Base-by-base conservation (phyloP, 768 basidiomycete species). In the Kwoniella botswanensis region DNA sequence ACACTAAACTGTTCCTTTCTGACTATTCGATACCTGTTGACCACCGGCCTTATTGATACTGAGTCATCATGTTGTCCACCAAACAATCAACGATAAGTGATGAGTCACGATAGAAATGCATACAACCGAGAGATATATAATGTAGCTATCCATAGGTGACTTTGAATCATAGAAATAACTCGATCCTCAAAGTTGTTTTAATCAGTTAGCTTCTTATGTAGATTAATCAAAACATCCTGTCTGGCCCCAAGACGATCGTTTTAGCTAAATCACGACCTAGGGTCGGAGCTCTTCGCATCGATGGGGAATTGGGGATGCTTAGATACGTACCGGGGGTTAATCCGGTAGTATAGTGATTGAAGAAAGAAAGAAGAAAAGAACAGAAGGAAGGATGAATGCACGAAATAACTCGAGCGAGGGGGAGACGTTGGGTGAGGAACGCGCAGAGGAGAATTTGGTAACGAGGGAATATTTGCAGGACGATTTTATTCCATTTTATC, bases 91-190 rank as follows among this genome's bases (percentile, higher is more conserved):
- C 7, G 35, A 35, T 1, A 7, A 35, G 35, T 35, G 35, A 35
- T 35, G 35, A 35, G 35, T 35, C 4, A 35, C 7, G 35, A 35
- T 35, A 35, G 35, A 35, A 35, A 35, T 35, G 35, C 35, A 35
- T 35, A 17, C 6, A 50, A 17, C 1, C 12, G 13, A 46, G 18
- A 50, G 4, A 50, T 3, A 50, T 18, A 50, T 15, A 57, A 22
- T 81, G 78, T 81, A 61, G 70, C 71, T 78, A 72, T 71, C 74
- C 76, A 73, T 78, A 81, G 80, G 80, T 81, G 80, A 81, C 80
- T 76, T 71, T 71, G 74, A 69, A 72, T 81, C 80, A 74, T 76
- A 58, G 75, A 35, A 35, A 68, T 65, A 26, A 71, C 60, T 69
- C 78, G 21, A 44, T 79, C 80, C 75, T 67, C 78, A 76, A 69